Evolutionary conservation across 2,329 filamentous ascomycete species (phyloP), one percentile per base, ranked within the genome.

Genomic region (Cladosporium sp.): DNA sequence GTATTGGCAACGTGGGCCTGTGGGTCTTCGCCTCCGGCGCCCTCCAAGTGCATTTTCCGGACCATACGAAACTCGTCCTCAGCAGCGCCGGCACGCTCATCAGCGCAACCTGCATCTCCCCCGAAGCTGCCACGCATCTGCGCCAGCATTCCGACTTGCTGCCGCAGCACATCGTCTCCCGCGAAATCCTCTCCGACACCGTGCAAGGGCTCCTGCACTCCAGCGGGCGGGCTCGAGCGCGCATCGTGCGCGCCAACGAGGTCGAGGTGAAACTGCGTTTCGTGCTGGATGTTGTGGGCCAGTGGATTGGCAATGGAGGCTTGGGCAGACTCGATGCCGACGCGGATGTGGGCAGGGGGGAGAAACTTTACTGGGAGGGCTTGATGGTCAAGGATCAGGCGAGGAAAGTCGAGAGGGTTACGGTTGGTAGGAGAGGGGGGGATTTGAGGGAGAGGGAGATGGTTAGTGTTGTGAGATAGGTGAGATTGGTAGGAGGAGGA

Each of bases 31-130:
- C 80, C 50, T 87, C 92, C 64, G 88, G 88, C 2, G 86, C 88
- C 61, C 77, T 91, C 58, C 87, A 88, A 75, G 83, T 85, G 73
- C 92, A 93, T 70, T 93, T 93, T 67, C 88, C 88, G 2, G 88
- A 93, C 59, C 88, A 93, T 67, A 92, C 88, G 53, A 93, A 93
- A 70, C 80, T 93, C 49, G 85, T 92, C 11, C 72, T 93, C 20
- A 88, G 89, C 52, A 73, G 84, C 1, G 80, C 85, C 24, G 88
- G 86, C n/a, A 82, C 79, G 1, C 86, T 83, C 76, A 85, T 86
- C 58, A 85, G 88, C 64, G 89, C 90, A 64, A 87, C 87, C 72
- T 85, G 88, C 61, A 80, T 91, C 17, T 82, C 86, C 0, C 73
- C 82, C n/a, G 81, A 86, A 52, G 87, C 86, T 1, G 83, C 86